A percentile compares a stretch with the other conserved stretches of the same genome.
phyloP scores from a whole-genome alignment of 352 stramenopile genomes.

The Peronosclerospora sorghi region DNA sequence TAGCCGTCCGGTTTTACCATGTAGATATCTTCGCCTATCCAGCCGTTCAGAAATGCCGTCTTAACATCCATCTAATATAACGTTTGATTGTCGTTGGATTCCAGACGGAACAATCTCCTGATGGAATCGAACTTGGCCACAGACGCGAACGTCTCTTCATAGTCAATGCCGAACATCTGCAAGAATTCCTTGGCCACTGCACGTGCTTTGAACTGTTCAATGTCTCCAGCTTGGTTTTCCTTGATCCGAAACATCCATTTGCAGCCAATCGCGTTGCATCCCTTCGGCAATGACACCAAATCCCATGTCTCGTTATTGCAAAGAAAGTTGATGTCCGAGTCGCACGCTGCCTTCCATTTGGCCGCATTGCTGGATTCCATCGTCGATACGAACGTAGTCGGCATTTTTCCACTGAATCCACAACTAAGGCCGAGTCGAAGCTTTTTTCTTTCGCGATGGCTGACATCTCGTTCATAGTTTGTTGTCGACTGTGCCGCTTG shows the following conservation, averaged over 20 bases:
- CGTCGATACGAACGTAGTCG: background rate
- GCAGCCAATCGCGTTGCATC: background rate
- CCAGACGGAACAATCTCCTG: background rate
- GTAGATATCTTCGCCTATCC: slow-evolving; percentile 1
- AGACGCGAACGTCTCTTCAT: background rate
- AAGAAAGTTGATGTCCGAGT: background rate
- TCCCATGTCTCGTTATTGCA: background rate
- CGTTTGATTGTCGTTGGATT: background rate
- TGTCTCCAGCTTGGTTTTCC: no score
- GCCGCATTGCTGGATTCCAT: no score
- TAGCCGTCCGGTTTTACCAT: slow-evolving; percentile 5
- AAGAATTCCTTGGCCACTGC: background rate
- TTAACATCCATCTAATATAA: background rate
- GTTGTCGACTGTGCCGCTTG: background rate
- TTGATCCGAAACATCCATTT: no score
- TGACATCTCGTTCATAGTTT: background rate
- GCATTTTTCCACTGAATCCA: background rate
- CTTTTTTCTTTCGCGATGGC: no score
- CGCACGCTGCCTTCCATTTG: background rate
- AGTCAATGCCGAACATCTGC: background rate
- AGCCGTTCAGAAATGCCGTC: background rate
- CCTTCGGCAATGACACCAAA: background rate
- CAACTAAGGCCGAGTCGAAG: background rate
- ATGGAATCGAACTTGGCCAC: background rate
- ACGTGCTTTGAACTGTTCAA: background rate